Evolutionary conservation across 2,329 filamentous ascomycete genomes (phyloP).

Genomic region (Bertia moriformis): DNA sequence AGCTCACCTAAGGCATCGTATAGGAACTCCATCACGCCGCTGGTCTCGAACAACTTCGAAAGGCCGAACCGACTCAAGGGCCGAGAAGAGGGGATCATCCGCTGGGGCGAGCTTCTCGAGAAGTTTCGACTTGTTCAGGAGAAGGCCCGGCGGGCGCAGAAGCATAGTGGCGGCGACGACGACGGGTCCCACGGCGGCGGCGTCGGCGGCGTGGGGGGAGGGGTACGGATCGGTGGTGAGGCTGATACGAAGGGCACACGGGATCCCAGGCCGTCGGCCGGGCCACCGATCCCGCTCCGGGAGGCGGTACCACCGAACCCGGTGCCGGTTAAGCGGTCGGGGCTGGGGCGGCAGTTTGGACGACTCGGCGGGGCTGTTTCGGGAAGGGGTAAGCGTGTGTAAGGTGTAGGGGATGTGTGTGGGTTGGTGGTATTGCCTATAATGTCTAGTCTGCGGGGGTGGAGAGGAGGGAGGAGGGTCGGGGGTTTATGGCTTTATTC

Average conservation of each 20-base stretch:
- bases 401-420: too few species aligned
- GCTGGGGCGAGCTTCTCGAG: conserved; percentile 84
- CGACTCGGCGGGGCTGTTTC: conserved; percentile 58
- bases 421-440: too few species aligned
- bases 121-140: conserved; percentile 91
- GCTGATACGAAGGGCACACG: conserved; percentile 19
- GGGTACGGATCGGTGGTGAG: conserved; percentile 8
- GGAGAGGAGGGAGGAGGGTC: too few species aligned
- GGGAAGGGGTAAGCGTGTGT: conserved; percentile 41
- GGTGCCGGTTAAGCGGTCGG: conserved; percentile 40
- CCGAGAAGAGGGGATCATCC: conserved; percentile 70
- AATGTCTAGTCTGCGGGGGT: too few species aligned
- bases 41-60: conserved; percentile 48
- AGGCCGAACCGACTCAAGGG: conserved; percentile 64
- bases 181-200: too few species aligned
- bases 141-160: conserved; percentile 58
- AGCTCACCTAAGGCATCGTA: conserved; percentile 17
- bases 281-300: conserved; percentile 25
- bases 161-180: conserved; percentile 28
- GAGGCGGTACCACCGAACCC: conserved; percentile 32
- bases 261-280: conserved; percentile 13
- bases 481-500: too few species aligned
- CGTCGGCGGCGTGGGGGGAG: too few species aligned
- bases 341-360: conserved; percentile 55
- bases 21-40: conserved; percentile 30